Percentiles rank a stretch among this genome's conserved stretches.
Conservation (phyloP, 371 early-diverging fungal genomes). For the Lichtheimia ornata region DNA sequence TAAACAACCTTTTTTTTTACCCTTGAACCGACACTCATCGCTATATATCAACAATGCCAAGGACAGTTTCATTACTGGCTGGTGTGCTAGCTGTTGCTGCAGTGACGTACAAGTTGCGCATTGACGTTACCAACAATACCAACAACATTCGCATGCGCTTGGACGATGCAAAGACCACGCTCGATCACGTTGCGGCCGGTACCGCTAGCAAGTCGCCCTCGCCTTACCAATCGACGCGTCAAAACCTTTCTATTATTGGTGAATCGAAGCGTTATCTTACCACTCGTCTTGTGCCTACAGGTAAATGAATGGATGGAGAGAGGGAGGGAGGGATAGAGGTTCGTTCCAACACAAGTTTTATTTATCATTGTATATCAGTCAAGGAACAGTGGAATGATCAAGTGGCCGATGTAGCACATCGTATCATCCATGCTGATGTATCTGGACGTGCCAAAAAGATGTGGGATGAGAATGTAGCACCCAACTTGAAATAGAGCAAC, state of each 20-base stretch:
- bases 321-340: too few relatives aligned
- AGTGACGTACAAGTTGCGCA: constrained; percentile 31
- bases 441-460: constrained; percentile 20
- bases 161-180: constrained; percentile 19
- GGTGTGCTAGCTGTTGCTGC: constrained; percentile 34
- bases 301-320: constrained; percentile 1
- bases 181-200: constrained; percentile 25
- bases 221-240: constrained; percentile 4
- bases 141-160: constrained; percentile 20
- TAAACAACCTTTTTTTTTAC: too few relatives aligned
- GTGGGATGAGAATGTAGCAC: constrained; percentile 29
- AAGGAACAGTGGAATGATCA: constrained; percentile 47
- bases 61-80: constrained; percentile 32
- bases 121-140: constrained; percentile 22
- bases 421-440: constrained; percentile 35
- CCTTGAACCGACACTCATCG: too few relatives aligned
- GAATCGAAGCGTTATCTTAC: constrained; percentile 23
- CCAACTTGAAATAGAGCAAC: constrained; percentile 9
- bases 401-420: constrained; percentile 26
- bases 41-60: constrained; percentile 27
- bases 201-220: constrained; percentile 15
- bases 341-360: not conserved
- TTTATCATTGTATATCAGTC: constrained; percentile 19
- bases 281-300: constrained; percentile 21
- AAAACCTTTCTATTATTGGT: constrained; percentile 12